Evolutionary conservation across 805 yeast genomes (phyloP).

Genomic region (Candida maesae): DNA sequence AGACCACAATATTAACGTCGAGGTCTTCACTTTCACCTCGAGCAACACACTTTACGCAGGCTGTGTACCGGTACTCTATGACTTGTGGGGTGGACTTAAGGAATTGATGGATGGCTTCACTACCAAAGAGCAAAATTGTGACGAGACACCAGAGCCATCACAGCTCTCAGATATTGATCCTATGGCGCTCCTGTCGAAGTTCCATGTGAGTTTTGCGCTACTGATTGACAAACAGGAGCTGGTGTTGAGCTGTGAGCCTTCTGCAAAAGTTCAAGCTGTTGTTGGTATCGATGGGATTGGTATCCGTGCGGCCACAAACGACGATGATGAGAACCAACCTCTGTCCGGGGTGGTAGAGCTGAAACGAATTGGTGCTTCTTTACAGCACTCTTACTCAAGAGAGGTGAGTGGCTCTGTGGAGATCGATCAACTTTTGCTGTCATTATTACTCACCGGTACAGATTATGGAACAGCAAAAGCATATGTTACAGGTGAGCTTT

Average conservation of each 20-base stretch:
- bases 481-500: conserved; percentile 47
- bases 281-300: conserved; percentile 70
- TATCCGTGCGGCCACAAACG: conserved; percentile 51
- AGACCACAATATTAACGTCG: conserved; percentile 45
- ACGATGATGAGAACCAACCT: conserved; percentile 36
- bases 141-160: conserved; percentile 8
- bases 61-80: conserved; percentile 75
- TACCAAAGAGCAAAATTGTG: conserved; percentile 8
- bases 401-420: conserved; percentile 75
- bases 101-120: conserved; percentile 37
- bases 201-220: conserved; percentile 61
- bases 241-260: conserved; percentile 86
- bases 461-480: conserved; percentile 37
- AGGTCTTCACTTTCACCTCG: conserved; percentile 62
- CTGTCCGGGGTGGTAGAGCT: conserved; percentile 45
- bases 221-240: conserved; percentile 70
- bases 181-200: conserved; percentile 44
- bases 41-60: conserved; percentile 65
- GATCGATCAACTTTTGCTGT: conserved; percentile 43
- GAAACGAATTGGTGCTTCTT: conserved; percentile 58
- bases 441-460: conserved; percentile 44
- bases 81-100: conserved; percentile 49
- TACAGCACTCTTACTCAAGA: conserved; percentile 89
- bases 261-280: conserved; percentile 86
- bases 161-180: conserved; percentile 29